These are phyloP conservation scores for Gremmenia infestans DNA, from an alignment of 2,329 filamentous ascomycete genomes.

Conservation along the genomic window DNA sequence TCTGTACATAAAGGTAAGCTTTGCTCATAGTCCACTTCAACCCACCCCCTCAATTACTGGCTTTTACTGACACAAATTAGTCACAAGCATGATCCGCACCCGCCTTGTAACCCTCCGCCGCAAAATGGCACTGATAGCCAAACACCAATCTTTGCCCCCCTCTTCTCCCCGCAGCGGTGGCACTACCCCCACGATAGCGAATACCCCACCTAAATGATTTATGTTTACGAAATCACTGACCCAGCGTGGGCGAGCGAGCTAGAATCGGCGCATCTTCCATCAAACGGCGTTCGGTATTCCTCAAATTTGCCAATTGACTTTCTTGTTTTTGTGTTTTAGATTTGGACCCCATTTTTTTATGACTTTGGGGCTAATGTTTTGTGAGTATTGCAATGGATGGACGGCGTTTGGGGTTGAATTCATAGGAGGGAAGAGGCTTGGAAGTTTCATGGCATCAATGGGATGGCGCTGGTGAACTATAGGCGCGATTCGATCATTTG, in stretches of 20 bases:
- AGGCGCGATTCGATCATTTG: constrained; percentile 1
- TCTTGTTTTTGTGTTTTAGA: constrained; percentile 3
- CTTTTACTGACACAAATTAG: constrained; percentile 36
- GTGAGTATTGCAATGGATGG: background rate
- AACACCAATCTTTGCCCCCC: constrained; percentile 32
- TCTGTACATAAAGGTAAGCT: constrained; percentile 67
- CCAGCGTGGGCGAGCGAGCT: constrained; percentile 1
- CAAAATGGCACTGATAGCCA: constrained; percentile 57
- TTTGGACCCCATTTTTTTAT: background rate
- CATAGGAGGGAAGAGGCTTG: background rate
- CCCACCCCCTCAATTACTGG: background rate
- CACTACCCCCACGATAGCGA: constrained; percentile 29
- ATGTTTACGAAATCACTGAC: constrained; percentile 10
- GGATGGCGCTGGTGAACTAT: constrained; percentile 3
- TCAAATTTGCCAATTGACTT: background rate
- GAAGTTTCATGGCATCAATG: background rate
- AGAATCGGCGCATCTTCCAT: constrained; percentile 2
- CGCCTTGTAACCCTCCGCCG: constrained; percentile 52
- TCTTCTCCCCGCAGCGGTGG: constrained; percentile 30
- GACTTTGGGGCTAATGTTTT: background rate
- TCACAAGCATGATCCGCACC: constrained; percentile 58
- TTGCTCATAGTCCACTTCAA: background rate
- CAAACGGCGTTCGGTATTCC: background rate
- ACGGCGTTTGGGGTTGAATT: background rate
- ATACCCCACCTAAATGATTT: constrained; percentile 28